Conservation (phyloP, 345 rosid genomes). For the Turritis glabra region DNA sequence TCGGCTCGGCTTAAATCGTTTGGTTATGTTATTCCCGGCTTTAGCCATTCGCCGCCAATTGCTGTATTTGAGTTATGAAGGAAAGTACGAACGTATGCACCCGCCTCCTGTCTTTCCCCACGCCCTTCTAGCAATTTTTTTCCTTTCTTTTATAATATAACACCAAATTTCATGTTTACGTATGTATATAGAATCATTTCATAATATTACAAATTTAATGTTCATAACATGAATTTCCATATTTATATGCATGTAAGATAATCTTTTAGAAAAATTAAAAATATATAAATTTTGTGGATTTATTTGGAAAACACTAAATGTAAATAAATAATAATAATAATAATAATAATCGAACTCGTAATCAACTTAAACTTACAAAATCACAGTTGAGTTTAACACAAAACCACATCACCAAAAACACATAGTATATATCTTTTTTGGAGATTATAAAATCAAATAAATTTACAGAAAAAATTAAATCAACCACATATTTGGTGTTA, state of each 20-base stretch:
- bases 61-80: not conserved
- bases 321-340: no score
- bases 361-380: not conserved
- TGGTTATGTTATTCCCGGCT: not conserved
- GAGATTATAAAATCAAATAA: no score
- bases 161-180: not conserved
- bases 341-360: no score
- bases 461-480: no score
- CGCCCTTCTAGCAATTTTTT: not conserved
- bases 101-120: not conserved
- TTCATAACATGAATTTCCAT: no score
- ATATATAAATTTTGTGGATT: no score
- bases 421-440: not conserved
- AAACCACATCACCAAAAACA: not conserved
- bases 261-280: not conserved
- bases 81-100: not conserved
- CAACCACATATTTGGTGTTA: not conserved
- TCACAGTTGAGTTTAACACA: not conserved
- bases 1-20: conserved; percentile 19
- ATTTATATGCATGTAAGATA: no score
- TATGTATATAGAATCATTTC: not conserved
- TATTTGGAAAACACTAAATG: no score
- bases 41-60: conserved; percentile 25
- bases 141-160: no score
- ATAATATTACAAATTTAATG: no score